Base-by-base conservation (phyloP, 768 basidiomycete species). In the Mrakia gelida region DNA sequence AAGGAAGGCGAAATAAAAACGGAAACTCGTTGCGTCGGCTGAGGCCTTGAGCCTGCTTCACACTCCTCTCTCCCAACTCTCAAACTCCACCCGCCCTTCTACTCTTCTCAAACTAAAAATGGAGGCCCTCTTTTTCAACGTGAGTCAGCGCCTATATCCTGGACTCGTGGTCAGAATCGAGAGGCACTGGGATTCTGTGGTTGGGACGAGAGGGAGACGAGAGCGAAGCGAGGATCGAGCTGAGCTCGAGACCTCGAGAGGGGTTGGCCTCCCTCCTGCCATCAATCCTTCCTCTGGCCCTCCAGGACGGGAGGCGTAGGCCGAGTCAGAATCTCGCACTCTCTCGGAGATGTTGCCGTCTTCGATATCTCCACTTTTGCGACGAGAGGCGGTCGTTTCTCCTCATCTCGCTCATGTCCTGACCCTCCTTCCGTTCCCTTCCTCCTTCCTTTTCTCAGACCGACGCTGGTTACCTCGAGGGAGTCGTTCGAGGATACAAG, bases 401-500 rank as follows among this genome's bases (percentile, higher is more conserved):
- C n/a, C 61, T 34, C 59, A 61, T 71, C 61, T 49, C 75, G 30
- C n/a, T 52, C 75, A 38, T 43, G 54, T 32, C 70, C 28, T 59
- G 38, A 26, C 68, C 28, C 32, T 41, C n/a, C 76, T 30, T 26
- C 43, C 67, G 38, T 52, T 41, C 56, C 32, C 41, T 30, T 45
- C 43, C 32, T 49, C 63, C 34, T 75, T 28, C 62, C 30, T 23
- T 41, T 41, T 30, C 34, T 23, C 68, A 84, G 84, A 82, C 85
- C 80, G 80, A 82, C 67, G 79, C 82, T 21, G 86, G 86, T 0
- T 86, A 84, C 83, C 84, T 87, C 56, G 86, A 87, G 75, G 86
- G 86, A 41, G 83, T 87, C 38, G 84, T 87, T 43, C 87, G 96
- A 80, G 97, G 97, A 13, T 98, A 95, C 90, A 96, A 94, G 85